Base-by-base conservation (phyloP, 2,329 filamentous ascomycete species). In the Arthrobotrys conoides region DNA sequence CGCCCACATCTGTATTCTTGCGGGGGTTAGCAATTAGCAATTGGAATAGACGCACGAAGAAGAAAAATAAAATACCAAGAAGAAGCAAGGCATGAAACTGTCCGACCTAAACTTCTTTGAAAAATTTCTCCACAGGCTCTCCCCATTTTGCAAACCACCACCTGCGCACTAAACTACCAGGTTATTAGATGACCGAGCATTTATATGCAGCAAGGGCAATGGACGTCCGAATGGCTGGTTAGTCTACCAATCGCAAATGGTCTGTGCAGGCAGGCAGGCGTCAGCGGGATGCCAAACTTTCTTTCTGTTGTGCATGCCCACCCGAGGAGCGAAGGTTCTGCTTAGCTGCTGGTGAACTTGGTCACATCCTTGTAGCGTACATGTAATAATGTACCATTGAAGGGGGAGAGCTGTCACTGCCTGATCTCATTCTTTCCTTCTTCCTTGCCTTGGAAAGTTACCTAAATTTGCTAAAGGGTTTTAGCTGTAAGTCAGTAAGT, bases 271-370 rank as follows among this genome's bases (percentile, higher is more conserved):
- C 30, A 71, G 73, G 68, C 49, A 78, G 75, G 75, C 75, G 63
- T 78, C 75, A 78, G 68, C 75, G 75, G 68, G 68, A 76, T 77
- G 67, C 66, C 59, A 77, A 77, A 71, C 67, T 77, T 77, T 77
- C 73, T 76, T 72, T 68, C 75, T 78, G 61, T 55, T 78, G 46
- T 68, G 59, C 75, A 69, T 78, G 64, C 75, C 68, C 68, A 69
- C 68, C 68, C 71, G 71, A 69, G 65, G 24, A 61, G 67, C 41
- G 59, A 70, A 78, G 67, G 48, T 69, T 70, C 51, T 61, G 18
- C 27, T 44, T 68, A 27, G 44, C 36, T 61, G 44, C 36, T 61
- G 57, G 53, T 67, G 55, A 57, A 71, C 30, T 64, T 71, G 66
- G 44, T 67, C 73, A 66, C 67, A 78, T 72, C 75, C 75, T 72